Evolutionary conservation across 371 early-diverging fungal genomes (phyloP).

Genomic region (Mortierella sp.): DNA sequence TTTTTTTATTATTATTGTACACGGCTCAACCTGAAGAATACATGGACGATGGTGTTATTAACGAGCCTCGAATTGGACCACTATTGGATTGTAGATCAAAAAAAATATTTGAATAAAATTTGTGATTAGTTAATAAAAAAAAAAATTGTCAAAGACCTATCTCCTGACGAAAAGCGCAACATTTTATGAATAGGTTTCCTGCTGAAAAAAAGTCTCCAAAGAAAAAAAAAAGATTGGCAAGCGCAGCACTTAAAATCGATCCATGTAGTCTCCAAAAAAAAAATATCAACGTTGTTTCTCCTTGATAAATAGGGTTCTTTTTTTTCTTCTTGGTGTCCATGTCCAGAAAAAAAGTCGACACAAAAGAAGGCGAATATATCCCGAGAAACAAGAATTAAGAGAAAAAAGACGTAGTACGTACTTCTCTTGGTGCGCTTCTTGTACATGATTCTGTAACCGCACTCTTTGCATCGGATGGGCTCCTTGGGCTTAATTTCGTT

Average conservation of each 20-base stretch:
- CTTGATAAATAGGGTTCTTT: too few species aligned
- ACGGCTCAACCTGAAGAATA: too few species aligned
- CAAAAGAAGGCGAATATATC: too few species aligned
- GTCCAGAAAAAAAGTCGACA: too few species aligned
- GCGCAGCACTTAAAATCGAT: background rate
- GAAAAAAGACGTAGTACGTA: conserved; percentile 58
- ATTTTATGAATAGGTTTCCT: too few species aligned
- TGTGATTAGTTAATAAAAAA: background rate
- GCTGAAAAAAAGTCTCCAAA: too few species aligned
- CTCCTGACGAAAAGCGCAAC: background rate
- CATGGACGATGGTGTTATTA: conserved; percentile 57
- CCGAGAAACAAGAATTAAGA: background rate
- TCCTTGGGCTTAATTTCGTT: conserved; percentile 94
- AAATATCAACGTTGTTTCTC: background rate
- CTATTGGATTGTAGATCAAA: conserved; percentile 47
- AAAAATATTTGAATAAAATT: too few species aligned
- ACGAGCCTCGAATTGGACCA: conserved; percentile 92
- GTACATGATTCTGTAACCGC: conserved; percentile 97
- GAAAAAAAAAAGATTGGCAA: too few species aligned
- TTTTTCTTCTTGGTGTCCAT: too few species aligned
- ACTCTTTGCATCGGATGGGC: conserved; percentile 96
- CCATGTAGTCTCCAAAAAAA: background rate
- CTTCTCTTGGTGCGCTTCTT: conserved; percentile 97
- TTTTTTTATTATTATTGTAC: too few species aligned
- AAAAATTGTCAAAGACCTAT: background rate